Evolutionary conservation across 2,329 filamentous ascomycete species (phyloP).

Genomic region (Penicillium sp.): DNA sequence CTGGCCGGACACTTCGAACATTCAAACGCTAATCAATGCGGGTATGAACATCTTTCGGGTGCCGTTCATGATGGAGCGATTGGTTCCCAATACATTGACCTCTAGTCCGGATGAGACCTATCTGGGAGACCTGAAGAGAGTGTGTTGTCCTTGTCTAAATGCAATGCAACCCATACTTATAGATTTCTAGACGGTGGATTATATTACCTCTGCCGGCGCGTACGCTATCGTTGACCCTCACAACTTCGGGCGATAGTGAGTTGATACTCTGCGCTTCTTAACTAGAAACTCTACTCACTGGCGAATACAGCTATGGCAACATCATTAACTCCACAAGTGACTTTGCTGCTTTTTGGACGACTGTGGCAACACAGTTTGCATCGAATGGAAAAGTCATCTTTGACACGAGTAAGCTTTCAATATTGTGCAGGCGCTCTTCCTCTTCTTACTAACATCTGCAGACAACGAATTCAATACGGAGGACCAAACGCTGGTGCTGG

Average conservation of each 20-base stretch:
- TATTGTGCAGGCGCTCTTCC: not conserved
- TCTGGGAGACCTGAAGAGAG: conserved; percentile 22
- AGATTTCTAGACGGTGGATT: conserved; percentile 34
- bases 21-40: conserved; percentile 23
- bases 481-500: conserved; percentile 61
- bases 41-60: conserved; percentile 33
- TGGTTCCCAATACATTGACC: conserved; percentile 25
- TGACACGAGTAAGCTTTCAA: conserved; percentile 54
- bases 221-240: conserved; percentile 64
- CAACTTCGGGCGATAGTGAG: conserved; percentile 55
- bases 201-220: conserved; percentile 50
- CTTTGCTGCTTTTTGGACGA: conserved; percentile 63
- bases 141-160: conserved; percentile 6
- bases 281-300: not conserved
- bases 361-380: conserved; percentile 58
- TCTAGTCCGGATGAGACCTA: conserved; percentile 22
- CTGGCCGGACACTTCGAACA: conserved; percentile 26
- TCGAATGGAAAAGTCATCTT: conserved; percentile 63
- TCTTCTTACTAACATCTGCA: conserved; percentile 21
- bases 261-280: not conserved
- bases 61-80: conserved; percentile 32
- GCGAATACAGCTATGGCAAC: conserved; percentile 16
- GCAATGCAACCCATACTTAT: not conserved
- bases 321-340: conserved; percentile 59
- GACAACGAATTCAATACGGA: conserved; percentile 69